A percentile compares a stretch with the other conserved stretches of the same genome.
phyloP scores from a whole-genome alignment of 805 yeast species.

The Ogataea haglerorum region DNA sequence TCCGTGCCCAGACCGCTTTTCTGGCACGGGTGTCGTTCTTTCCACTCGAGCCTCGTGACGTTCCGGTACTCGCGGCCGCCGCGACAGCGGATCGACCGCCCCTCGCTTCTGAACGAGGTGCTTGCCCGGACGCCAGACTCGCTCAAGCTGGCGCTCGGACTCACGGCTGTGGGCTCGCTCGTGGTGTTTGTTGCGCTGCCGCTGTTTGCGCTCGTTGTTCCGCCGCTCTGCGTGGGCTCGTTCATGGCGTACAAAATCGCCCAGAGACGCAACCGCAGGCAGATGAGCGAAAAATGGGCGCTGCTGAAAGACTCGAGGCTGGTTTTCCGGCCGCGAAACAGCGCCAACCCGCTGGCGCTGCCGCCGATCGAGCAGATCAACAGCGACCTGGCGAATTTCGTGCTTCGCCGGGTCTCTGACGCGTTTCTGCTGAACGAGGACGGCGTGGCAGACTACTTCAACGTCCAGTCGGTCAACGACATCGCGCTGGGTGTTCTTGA shows the following conservation, averaged over 20 bases:
- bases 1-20: neutral
- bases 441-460: conserved; percentile 27
- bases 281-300: conserved; percentile 24
- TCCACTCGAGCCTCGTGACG: neutral
- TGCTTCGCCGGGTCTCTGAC: conserved; percentile 28
- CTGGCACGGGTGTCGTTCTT: neutral
- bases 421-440: conserved; percentile 32
- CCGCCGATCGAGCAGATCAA: conserved; percentile 30
- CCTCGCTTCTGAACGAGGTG: conserved; percentile 16
- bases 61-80: conserved; percentile 23
- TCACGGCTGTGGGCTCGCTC: conserved; percentile 27
- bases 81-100: conserved; percentile 16
- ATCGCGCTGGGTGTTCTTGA: conserved; percentile 31
- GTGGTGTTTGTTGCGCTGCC: conserved; percentile 34
- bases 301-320: conserved; percentile 25
- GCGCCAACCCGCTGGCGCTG: conserved; percentile 9
- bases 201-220: conserved; percentile 28
- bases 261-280: conserved; percentile 10
- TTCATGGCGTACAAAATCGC: conserved; percentile 17
- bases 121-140: conserved; percentile 30
- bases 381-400: conserved; percentile 29
- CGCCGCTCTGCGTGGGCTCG: conserved; percentile 31
- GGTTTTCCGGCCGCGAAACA: conserved; percentile 20
- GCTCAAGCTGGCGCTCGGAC: conserved; percentile 24
- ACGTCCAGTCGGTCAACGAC: conserved; percentile 19